Evolutionary conservation across 177 flowering plant species (phyloP).

Genomic region (Telopea speciosissima): DNA sequence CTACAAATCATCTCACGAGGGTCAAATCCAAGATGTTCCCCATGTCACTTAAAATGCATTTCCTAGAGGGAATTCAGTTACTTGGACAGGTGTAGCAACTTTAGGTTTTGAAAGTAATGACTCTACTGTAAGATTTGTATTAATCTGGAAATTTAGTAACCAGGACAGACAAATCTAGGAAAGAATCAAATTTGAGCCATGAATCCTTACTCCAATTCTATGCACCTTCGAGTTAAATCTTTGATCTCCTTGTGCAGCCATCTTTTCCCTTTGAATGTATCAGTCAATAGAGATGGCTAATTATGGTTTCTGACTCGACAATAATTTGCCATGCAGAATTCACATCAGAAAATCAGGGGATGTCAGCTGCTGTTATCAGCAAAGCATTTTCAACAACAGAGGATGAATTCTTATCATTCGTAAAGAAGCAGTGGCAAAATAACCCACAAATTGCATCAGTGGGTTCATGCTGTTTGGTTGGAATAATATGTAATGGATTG

Average conservation of each 20-base stretch:
- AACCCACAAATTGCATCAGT: conserved; percentile 72
- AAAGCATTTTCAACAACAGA: conserved; percentile 67
- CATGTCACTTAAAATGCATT: not conserved
- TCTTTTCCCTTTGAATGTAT: not conserved
- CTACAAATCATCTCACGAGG: not conserved
- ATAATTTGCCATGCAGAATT: conserved; percentile 45
- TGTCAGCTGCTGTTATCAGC: conserved; percentile 54
- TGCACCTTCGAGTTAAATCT: not conserved
- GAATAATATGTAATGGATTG: conserved; percentile 51
- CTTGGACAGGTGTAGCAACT: not conserved
- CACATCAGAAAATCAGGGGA: conserved; percentile 49
- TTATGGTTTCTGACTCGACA: conserved; percentile 5
- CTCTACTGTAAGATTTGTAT: not conserved
- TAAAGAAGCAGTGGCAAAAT: conserved; percentile 52
- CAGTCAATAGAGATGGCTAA: conserved; percentile 11
- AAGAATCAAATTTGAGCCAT: not conserved
- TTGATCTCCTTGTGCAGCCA: not conserved
- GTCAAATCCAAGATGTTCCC: not conserved
- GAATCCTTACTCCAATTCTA: not conserved
- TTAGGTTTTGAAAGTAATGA: not conserved
- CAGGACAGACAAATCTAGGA: not conserved
- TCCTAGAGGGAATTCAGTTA: not conserved
- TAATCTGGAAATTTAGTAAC: no score
- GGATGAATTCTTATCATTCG: conserved; percentile 57
- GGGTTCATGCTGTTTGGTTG: conserved; percentile 79